Evolutionary conservation across 768 basidiomycete species (phyloP), one percentile per base, ranked within the genome.

Genomic region (Asterophora lycoperdoides): DNA sequence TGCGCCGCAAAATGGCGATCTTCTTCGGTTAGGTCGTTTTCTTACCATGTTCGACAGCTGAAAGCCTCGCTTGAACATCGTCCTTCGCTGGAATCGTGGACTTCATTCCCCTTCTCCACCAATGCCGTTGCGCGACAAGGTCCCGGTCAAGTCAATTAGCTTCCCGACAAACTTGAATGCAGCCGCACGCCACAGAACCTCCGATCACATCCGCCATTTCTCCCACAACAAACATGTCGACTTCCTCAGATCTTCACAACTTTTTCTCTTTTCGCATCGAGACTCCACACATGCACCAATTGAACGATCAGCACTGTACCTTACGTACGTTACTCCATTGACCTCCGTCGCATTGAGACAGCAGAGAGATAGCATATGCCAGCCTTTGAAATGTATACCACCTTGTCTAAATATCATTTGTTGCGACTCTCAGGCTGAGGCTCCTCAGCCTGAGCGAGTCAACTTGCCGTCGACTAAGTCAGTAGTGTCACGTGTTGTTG

Each of bases 31-130:
- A 36, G 49, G 53, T 55, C 47, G 23, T 23, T 23, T 46, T 13
- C 44, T 51, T 38, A 56, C 23, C 8, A 35, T 33, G 34, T 26
- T 29, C 44, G n/a, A 23, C 37, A 67, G 65, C 58, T 67, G 20
- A 67, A 61, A 56, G 60, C 54, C 54, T 57, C 58, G 52, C 53
- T 64, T 23, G 42, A 42, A 19, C 46, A 45, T 40, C 55, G 38
- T 18, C 34, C 39, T 30, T 38, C 48, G 33, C 41, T 49, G 10
- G 28, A 41, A 28, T 20, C 46, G 41, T 52, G 44, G 13, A 36
- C 10, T 41, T 40, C 38, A 40, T 42, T 29, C 40, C 11, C 18
- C 19, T 42, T 29, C 40, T 11, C 18, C 19, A 39, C 23, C 17
- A 13, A 34, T 46, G 11, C 44, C 37, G 14, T 13, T 14, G n/a